Evolutionary conservation across 352 stramenopile genomes (phyloP).

Genomic region (Achlya hypogyna): DNA sequence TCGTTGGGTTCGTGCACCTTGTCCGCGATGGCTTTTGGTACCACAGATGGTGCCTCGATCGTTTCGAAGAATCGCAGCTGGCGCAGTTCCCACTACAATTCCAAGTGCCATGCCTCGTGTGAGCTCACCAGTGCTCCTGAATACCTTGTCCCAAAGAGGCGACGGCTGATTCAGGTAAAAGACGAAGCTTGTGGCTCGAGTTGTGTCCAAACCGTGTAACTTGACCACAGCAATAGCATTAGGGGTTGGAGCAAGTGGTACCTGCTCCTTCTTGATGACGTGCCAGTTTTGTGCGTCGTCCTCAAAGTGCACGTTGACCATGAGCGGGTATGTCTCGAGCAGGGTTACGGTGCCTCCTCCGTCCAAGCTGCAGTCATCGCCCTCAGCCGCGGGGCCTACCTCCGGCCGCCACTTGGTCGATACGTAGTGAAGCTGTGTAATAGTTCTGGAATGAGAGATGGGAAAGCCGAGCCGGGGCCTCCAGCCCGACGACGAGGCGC

Average conservation of each 20-base stretch:
- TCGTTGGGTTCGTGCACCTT: background rate
- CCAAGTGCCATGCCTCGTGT: background rate
- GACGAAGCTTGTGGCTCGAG: conserved; percentile 31
- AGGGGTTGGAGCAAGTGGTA: conserved; percentile 13
- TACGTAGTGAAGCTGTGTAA: conserved; percentile 42
- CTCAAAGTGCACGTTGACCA: conserved; percentile 49
- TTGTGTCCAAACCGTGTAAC: conserved; percentile 26
- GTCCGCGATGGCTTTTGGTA: background rate
- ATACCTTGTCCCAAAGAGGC: conserved; percentile 35
- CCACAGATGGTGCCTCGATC: background rate
- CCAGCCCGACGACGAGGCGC: background rate
- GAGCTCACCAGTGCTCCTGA: no score
- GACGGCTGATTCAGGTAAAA: conserved; percentile 57
- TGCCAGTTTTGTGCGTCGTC: conserved; percentile 69
- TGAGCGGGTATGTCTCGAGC: conserved; percentile 34
- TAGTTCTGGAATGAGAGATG: conserved; percentile 47
- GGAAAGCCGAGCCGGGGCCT: background rate
- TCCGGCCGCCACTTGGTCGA: conserved; percentile 22
- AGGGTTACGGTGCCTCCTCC: conserved; percentile 29
- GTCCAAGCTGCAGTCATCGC: background rate
- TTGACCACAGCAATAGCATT: background rate
- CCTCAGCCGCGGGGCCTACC: background rate
- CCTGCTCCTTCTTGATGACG: conserved; percentile 41
- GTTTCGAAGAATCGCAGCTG: conserved; percentile 7
- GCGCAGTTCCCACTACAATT: conserved; percentile 11